These are phyloP conservation scores for Adansonia gregorii DNA, from an alignment of 441 rosid species.

Conservation along the genomic window DNA sequence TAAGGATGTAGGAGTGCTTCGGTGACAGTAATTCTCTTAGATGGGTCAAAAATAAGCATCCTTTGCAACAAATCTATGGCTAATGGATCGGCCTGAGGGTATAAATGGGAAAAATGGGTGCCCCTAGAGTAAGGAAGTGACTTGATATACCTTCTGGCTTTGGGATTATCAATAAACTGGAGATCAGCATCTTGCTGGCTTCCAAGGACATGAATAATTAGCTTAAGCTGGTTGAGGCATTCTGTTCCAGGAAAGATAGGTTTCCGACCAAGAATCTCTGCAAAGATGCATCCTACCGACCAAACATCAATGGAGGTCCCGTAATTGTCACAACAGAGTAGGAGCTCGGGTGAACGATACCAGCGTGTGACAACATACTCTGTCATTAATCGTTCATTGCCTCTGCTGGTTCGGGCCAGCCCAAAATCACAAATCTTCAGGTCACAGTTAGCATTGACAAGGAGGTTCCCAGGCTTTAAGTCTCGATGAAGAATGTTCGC, in stretches of 20 bases:
- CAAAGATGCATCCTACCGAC: conserved; percentile 72
- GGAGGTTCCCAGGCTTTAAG: conserved; percentile 58
- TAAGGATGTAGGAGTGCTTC: conserved; percentile 66
- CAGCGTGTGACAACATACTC: conserved; percentile 68
- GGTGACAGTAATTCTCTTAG: conserved; percentile 58
- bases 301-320: conserved; percentile 61
- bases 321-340: conserved; percentile 64
- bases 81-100: conserved; percentile 64
- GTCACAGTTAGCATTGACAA: conserved; percentile 56
- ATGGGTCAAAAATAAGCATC: conserved; percentile 68
- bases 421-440: conserved; percentile 65
- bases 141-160: conserved; percentile 57
- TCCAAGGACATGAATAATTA: conserved; percentile 54
- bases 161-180: conserved; percentile 55
- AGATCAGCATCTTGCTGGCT: conserved; percentile 54
- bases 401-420: conserved; percentile 57
- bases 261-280: conserved; percentile 56
- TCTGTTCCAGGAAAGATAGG: conserved; percentile 63
- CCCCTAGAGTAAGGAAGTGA: conserved; percentile 58
- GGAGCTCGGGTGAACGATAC: conserved; percentile 70
- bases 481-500: conserved; percentile 60
- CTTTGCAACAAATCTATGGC: conserved; percentile 57
- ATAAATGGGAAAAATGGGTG: conserved; percentile 48
- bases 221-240: conserved; percentile 53
- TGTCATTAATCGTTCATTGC: conserved; percentile 62